These are phyloP conservation scores for Alternaria angustiovoidea DNA, from an alignment of 2,329 filamentous ascomycete species.

Conservation along the genomic window DNA sequence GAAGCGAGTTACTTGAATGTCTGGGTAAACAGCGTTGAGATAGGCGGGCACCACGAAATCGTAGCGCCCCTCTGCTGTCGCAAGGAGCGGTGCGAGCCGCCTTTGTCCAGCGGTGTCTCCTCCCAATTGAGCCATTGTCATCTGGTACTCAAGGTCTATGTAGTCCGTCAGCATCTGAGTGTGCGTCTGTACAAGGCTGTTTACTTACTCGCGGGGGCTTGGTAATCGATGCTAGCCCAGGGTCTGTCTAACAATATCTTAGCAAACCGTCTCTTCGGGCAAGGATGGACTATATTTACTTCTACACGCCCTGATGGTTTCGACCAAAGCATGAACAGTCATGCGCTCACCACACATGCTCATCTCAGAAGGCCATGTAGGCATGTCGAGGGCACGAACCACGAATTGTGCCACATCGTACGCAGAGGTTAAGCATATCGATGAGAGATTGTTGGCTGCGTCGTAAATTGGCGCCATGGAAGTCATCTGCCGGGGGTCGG, in stretches of 20 bases:
- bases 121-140: constrained; percentile 51
- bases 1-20: constrained; percentile 49
- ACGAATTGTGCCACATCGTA: constrained; percentile 76
- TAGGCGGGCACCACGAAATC: constrained; percentile 66
- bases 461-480: constrained; percentile 69
- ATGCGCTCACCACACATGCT: constrained; percentile 73
- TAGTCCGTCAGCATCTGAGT: constrained; percentile 2
- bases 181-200: background rate
- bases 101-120: constrained; percentile 48
- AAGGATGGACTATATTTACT: constrained; percentile 24
- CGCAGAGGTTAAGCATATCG: constrained; percentile 72
- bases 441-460: constrained; percentile 52
- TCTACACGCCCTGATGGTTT: constrained; percentile 53
- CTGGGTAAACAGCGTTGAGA: constrained; percentile 61
- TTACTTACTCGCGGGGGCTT: constrained; percentile 54
- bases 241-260: constrained; percentile 34
- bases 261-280: constrained; percentile 5
- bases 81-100: constrained; percentile 67
- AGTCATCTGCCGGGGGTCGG: constrained; percentile 65
- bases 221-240: constrained; percentile 50
- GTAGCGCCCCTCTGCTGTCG: constrained; percentile 73
- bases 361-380: constrained; percentile 73
- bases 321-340: constrained; percentile 67
- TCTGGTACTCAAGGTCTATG: constrained; percentile 57
- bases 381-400: constrained; percentile 71